Conservation (phyloP, 2,329 filamentous ascomycete species). For the Acrodontium crateriforme region DNA sequence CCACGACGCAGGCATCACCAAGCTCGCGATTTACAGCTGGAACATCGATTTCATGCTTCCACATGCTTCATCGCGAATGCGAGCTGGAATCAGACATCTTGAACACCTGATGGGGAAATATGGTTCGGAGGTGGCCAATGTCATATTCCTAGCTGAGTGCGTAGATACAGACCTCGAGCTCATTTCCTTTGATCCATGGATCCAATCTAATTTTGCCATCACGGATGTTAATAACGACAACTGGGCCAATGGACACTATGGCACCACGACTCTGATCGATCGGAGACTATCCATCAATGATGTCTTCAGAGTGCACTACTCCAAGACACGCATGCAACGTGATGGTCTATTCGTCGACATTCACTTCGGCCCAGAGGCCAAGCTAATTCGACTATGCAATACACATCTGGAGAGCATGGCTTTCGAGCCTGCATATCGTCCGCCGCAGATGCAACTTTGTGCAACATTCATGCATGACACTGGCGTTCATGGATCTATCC, state of each 20-base stretch:
- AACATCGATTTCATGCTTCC: constrained; percentile 36
- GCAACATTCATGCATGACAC: constrained; percentile 29
- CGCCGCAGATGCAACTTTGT: constrained; percentile 34
- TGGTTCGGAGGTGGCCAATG: constrained; percentile 12
- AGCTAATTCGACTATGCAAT: constrained; percentile 38
- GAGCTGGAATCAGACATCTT: constrained; percentile 27
- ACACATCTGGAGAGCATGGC: constrained; percentile 44
- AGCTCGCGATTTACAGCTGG: constrained; percentile 31
- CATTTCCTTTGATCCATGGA: constrained; percentile 33
- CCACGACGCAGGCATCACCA: too few species aligned
- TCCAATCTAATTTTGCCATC: constrained; percentile 34
- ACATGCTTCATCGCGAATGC: constrained; percentile 27
- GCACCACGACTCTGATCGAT: constrained; percentile 40
- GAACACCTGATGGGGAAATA: constrained; percentile 16
- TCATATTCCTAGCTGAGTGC: constrained; percentile 44
- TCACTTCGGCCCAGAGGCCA: constrained; percentile 9
- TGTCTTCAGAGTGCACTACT: constrained; percentile 39
- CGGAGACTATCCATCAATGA: constrained; percentile 29
- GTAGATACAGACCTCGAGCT: constrained; percentile 29
- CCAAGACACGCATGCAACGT: constrained; percentile 34
- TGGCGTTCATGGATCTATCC: constrained; percentile 27
- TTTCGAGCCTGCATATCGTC: constrained; percentile 34
- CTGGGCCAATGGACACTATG: constrained; percentile 37
- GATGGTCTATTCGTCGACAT: constrained; percentile 45
- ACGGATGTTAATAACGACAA: constrained; percentile 32